A percentile compares a stretch with the other conserved stretches of the same genome.
Evolutionary conservation across 345 rosid genomes (phyloP).

Genomic region (Noccaea bulbosa): DNA sequence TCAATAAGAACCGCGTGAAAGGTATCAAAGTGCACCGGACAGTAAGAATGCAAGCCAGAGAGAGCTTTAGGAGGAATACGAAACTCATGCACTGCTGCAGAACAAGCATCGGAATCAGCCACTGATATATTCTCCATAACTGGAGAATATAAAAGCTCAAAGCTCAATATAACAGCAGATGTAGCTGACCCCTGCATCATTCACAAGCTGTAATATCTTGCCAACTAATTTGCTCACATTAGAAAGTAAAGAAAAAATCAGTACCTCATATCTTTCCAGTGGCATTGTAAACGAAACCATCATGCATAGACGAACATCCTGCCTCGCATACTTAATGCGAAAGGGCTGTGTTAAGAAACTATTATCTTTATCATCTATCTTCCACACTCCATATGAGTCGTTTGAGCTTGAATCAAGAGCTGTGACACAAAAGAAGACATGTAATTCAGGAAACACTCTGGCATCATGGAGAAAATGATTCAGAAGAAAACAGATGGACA

Average conservation of each 20-base stretch:
- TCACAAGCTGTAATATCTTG: neutral
- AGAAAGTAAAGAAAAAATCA: neutral
- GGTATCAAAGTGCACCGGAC: slow-evolving; percentile 90
- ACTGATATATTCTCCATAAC: slow-evolving; percentile 52
- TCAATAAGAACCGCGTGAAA: slow-evolving; percentile 87
- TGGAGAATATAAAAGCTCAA: slow-evolving; percentile 93
- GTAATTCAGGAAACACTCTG: neutral
- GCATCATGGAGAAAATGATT: slow-evolving; percentile 4
- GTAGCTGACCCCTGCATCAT: slow-evolving; percentile 64
- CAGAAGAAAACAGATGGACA: slow-evolving; percentile 9
- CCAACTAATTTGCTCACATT: slow-evolving; percentile 8
- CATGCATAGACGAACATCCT: slow-evolving; percentile 78
- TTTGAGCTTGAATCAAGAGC: slow-evolving; percentile 74
- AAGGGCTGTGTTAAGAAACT: slow-evolving; percentile 93
- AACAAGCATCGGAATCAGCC: slow-evolving; percentile 58
- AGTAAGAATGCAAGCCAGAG: slow-evolving; percentile 88
- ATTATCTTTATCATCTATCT: slow-evolving; percentile 80
- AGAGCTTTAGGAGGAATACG: slow-evolving; percentile 96
- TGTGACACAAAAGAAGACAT: slow-evolving; percentile 41
- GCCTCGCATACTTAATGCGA: slow-evolving; percentile 89
- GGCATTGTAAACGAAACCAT: slow-evolving; percentile 84
- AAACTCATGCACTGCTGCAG: slow-evolving; percentile 87
- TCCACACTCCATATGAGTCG: slow-evolving; percentile 77
- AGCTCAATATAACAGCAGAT: slow-evolving; percentile 83
- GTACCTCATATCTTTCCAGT: slow-evolving; percentile 68